Conservation (phyloP, 306 rosid species). For the Medicago truncatula region DNA sequence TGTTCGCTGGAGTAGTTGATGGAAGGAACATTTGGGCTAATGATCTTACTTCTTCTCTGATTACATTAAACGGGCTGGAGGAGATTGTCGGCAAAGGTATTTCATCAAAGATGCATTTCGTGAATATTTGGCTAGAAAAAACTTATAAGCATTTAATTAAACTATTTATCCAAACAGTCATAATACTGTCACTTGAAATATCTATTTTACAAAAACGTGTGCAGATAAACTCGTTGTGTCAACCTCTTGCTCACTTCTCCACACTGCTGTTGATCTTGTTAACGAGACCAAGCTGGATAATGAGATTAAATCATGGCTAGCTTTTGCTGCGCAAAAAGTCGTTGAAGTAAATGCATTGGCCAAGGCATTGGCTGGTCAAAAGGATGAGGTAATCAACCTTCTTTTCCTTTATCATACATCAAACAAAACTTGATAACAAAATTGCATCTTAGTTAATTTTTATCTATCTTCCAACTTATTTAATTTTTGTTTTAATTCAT, state of each 20-base stretch:
- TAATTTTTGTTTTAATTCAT: slow-evolving; percentile 4
- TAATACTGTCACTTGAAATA: background rate
- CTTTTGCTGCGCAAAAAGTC: slow-evolving; percentile 91
- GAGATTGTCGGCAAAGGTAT: slow-evolving; percentile 82
- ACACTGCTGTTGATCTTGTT: slow-evolving; percentile 89
- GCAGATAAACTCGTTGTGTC: slow-evolving; percentile 86
- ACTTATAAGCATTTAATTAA: background rate
- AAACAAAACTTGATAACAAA: background rate
- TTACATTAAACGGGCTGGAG: slow-evolving; percentile 55
- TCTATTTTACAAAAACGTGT: slow-evolving; percentile 14
- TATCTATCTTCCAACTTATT: background rate
- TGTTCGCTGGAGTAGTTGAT: slow-evolving; percentile 90
- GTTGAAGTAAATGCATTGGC: slow-evolving; percentile 94
- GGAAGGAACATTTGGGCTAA: slow-evolving; percentile 97
- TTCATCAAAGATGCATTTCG: slow-evolving; percentile 15
- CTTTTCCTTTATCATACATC: slow-evolving; percentile 13
- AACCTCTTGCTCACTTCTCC: slow-evolving; percentile 89
- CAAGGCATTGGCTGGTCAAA: slow-evolving; percentile 74
- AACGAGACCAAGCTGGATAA: slow-evolving; percentile 83
- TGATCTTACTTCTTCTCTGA: slow-evolving; percentile 68
- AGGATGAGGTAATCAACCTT: slow-evolving; percentile 61
- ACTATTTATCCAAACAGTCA: background rate
- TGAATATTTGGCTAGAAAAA: background rate
- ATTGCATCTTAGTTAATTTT: too few relatives aligned
- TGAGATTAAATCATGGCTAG: slow-evolving; percentile 88